A percentile compares a stretch with the other conserved stretches of the same genome.
phyloP scores from a whole-genome alignment of 2,329 filamentous ascomycete genomes.

The Elsinoe ampelina region DNA sequence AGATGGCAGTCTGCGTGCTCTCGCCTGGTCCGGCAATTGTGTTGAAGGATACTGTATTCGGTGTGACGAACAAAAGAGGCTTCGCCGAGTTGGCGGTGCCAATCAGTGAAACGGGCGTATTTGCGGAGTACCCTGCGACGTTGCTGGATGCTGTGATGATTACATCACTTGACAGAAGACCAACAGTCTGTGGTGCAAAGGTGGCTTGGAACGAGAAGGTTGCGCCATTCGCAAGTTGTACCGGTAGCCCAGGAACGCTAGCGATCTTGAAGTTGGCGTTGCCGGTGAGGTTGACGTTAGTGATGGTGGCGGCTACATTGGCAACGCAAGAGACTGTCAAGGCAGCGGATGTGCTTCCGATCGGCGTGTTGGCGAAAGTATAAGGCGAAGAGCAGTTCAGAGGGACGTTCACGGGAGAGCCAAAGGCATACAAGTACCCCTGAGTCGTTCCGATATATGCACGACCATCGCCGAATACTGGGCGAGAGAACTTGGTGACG shows the following conservation, averaged over 20 bases:
- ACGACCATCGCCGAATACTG: conserved; percentile 49
- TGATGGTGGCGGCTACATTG: conserved; percentile 36
- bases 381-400: conserved; percentile 45
- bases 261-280: conserved; percentile 32
- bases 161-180: conserved; percentile 41
- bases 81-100: conserved; percentile 41
- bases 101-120: conserved; percentile 39
- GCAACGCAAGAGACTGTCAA: conserved; percentile 42
- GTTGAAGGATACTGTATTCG: conserved; percentile 42
- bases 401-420: conserved; percentile 45
- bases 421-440: conserved; percentile 48
- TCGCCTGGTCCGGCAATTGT: conserved; percentile 39
- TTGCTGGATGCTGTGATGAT: conserved; percentile 42
- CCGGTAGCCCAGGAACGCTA: conserved; percentile 23
- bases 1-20: conserved; percentile 36
- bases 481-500: conserved; percentile 48
- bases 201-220: conserved; percentile 32
- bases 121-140: conserved; percentile 38
- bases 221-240: conserved; percentile 29
- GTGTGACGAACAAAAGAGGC: conserved; percentile 40
- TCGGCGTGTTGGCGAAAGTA: conserved; percentile 39
- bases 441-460: conserved; percentile 45
- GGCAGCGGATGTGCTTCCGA: conserved; percentile 29
- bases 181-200: conserved; percentile 41
- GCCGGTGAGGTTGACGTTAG: conserved; percentile 30